A percentile compares a stretch with the other conserved stretches of the same genome.
phyloP scores from a whole-genome alignment of 768 basidiomycete genomes.

The Mrakia gelida region DNA sequence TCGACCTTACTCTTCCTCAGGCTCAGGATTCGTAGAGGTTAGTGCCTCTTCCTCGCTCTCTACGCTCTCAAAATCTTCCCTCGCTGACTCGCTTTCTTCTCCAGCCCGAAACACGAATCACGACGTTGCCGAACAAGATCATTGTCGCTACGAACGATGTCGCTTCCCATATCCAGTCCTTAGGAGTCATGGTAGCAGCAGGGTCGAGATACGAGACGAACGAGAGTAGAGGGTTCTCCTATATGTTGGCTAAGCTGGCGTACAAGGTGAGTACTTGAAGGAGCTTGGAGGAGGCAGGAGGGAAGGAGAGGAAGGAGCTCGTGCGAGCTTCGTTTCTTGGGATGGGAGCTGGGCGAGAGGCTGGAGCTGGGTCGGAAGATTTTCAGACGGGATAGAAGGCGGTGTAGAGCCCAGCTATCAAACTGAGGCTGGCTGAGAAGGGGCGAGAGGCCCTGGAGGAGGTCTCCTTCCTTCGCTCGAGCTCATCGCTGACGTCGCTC shows the following conservation, averaged over 20 bases:
- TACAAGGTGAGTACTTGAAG: conserved; percentile 68
- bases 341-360: not conserved
- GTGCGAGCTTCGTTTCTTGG: conserved; percentile 1
- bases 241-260: conserved; percentile 91
- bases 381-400: not conserved
- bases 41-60: too few species aligned
- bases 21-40: too few species aligned
- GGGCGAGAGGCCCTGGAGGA: not conserved
- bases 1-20: too few species aligned
- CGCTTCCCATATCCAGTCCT: conserved; percentile 88
- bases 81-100: not conserved
- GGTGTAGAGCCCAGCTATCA: too few species aligned
- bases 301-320: not conserved
- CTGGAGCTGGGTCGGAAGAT: not conserved
- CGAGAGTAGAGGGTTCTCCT: conserved; percentile 70
- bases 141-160: conserved; percentile 85
- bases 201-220: conserved; percentile 82
- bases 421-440: too few species aligned
- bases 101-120: conserved; percentile 30
- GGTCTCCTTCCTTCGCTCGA: not conserved
- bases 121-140: conserved; percentile 43
- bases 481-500: not conserved
- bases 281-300: not conserved
- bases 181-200: conserved; percentile 90
- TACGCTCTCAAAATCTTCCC: too few species aligned